A percentile compares a stretch with the other conserved stretches of the same genome.
Conservation (phyloP, 805 yeast species). For the Wickerhamomyces tratensis region DNA sequence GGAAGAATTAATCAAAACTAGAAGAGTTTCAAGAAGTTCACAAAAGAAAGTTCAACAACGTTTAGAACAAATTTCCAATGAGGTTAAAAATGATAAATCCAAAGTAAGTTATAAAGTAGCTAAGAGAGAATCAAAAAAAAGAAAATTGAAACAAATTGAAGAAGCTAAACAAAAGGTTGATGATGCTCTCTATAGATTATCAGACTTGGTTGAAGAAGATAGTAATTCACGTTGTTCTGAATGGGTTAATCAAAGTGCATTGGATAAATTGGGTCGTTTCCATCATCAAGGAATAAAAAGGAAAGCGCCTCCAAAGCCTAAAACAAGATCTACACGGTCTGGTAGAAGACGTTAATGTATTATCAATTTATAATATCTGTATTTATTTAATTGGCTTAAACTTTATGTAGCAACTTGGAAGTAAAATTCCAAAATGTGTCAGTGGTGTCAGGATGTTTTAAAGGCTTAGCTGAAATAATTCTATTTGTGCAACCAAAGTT, state of each 20-base stretch:
- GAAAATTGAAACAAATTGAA: constrained; percentile 24
- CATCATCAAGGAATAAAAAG: constrained; percentile 41
- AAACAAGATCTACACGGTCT: constrained; percentile 1
- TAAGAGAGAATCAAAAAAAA: constrained; percentile 23
- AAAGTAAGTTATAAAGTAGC: constrained; percentile 27
- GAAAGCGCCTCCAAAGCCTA: not conserved
- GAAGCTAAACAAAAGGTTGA: constrained; percentile 29
- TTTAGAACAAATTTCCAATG: constrained; percentile 1
- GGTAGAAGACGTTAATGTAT: constrained; percentile 3
- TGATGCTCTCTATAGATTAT: too few relatives aligned
- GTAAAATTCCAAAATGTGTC: too few relatives aligned
- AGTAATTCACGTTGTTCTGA: constrained; percentile 30
- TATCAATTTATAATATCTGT: too few relatives aligned
- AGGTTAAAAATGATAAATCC: constrained; percentile 13
- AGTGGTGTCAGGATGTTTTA: too few relatives aligned
- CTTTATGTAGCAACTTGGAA: too few relatives aligned
- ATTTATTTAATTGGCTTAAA: too few relatives aligned
- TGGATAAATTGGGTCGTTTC: constrained; percentile 37
- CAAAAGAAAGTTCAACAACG: constrained; percentile 12
- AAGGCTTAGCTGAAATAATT: too few relatives aligned
- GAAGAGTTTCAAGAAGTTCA: constrained; percentile 16
- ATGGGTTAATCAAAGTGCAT: constrained; percentile 55
- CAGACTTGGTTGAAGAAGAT: too few relatives aligned
- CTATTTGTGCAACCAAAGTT: too few relatives aligned
- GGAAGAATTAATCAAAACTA: constrained; percentile 3